Evolutionary conservation across 164 flowering plant genomes (phyloP).

Genomic region (Piper longum): DNA sequence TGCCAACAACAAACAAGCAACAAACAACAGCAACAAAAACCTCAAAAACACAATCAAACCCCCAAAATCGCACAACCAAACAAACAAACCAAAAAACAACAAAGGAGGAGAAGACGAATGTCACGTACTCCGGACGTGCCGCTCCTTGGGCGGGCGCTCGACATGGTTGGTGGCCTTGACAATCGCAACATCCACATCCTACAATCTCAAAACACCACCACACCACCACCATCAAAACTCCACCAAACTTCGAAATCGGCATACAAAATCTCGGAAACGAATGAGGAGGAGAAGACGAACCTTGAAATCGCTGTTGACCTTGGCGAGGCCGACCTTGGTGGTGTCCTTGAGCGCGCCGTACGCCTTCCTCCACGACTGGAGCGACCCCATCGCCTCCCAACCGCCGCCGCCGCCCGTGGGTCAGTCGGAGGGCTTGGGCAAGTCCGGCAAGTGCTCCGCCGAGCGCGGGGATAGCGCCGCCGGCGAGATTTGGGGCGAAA

Average conservation of each 20-base stretch:
- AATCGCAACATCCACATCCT: constrained; percentile 97
- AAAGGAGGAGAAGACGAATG: constrained; percentile 2
- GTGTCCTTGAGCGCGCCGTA: constrained; percentile 86
- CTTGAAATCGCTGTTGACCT: constrained; percentile 85
- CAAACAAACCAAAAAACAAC: not conserved
- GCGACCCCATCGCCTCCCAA: constrained; percentile 41
- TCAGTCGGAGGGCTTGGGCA: no score
- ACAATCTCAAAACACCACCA: not conserved
- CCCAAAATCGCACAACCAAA: not conserved
- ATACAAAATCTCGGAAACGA: not conserved
- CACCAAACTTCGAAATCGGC: no score
- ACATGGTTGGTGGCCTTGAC: constrained; percentile 97
- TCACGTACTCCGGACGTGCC: constrained; percentile 76
- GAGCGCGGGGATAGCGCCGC: no score
- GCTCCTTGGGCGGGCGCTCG: constrained; percentile 87
- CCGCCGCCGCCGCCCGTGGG: constrained; percentile 1
- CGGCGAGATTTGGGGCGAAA: no score
- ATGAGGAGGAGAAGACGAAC: constrained; percentile 16
- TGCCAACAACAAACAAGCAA: constrained; percentile 12
- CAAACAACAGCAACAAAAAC: constrained; percentile 2
- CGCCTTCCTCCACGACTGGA: constrained; percentile 66
- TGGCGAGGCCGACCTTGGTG: constrained; percentile 81
- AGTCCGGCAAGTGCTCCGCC: no score
- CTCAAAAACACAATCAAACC: constrained; percentile 2
- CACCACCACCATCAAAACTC: no score